Evolutionary conservation across 176 grass and related monocot species (phyloP).

Genomic region (Avena sativa): DNA sequence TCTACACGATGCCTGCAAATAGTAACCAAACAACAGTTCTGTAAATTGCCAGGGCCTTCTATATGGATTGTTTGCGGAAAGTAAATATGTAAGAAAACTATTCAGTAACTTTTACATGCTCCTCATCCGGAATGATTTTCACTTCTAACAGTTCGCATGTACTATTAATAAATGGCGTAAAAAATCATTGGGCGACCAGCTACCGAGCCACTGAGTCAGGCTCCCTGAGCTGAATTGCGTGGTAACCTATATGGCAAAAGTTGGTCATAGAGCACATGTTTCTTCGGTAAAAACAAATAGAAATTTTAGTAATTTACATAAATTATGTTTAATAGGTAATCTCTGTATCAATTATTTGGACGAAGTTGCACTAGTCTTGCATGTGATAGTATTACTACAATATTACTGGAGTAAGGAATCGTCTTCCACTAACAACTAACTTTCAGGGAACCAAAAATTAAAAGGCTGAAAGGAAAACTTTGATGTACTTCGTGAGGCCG

Average conservation of each 20-base stretch:
- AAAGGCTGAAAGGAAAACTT: background rate
- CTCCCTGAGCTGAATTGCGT: slow-evolving; percentile 18
- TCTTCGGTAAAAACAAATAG: background rate
- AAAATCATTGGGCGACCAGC: background rate
- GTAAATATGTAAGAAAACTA: background rate
- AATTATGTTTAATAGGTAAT: background rate
- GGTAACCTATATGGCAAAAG: slow-evolving; percentile 8
- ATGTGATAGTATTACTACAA: slow-evolving; percentile 22
- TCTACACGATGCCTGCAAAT: slow-evolving; percentile 32
- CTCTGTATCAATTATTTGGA: background rate
- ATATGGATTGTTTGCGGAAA: slow-evolving; percentile 35
- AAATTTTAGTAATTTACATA: slow-evolving; percentile 32
- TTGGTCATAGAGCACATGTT: background rate
- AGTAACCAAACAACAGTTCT: slow-evolving; percentile 43
- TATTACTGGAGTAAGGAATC: slow-evolving; percentile 9
- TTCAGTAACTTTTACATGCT: slow-evolving; percentile 19
- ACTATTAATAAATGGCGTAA: background rate
- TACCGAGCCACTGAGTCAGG: slow-evolving; percentile 27
- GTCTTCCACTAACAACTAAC: background rate
- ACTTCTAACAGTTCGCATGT: slow-evolving; percentile 21
- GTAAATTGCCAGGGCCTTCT: background rate
- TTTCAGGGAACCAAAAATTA: background rate
- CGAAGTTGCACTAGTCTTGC: slow-evolving; percentile 3
- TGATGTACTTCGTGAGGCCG: background rate
- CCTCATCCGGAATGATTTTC: slow-evolving; percentile 4